Evolutionary conservation across 108 stramenopile species (phyloP).

Genomic region (Parmales sp.): DNA sequence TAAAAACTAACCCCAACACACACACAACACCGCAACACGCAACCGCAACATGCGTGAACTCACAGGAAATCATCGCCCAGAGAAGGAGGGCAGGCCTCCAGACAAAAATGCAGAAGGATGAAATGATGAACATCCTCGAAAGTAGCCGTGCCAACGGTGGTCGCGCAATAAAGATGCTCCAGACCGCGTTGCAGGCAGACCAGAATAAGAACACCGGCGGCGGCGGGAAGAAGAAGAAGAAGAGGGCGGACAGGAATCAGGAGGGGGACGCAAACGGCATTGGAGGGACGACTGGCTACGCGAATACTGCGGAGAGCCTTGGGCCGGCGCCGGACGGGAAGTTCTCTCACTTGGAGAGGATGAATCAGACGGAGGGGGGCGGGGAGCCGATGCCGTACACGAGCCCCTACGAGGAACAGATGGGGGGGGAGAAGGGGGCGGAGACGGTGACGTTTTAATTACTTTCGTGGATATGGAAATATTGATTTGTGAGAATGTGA

Average conservation of each 20-base stretch:
- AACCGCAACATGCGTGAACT: too few relatives aligned
- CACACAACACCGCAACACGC: too few relatives aligned
- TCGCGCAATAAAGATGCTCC: neutral
- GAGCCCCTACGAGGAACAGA: neutral
- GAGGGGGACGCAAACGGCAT: too few relatives aligned
- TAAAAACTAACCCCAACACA: too few relatives aligned
- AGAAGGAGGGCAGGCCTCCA: neutral
- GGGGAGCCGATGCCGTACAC: neutral
- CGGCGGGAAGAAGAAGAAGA: neutral
- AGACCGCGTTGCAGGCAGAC: neutral
- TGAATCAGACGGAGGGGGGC: neutral
- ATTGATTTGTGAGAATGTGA: too few relatives aligned
- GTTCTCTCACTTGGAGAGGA: neutral
- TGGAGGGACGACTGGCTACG: too few relatives aligned
- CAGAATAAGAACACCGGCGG: too few relatives aligned
- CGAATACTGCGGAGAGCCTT: too few relatives aligned
- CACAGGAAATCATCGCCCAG: slow-evolving; percentile 2
- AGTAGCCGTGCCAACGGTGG: neutral
- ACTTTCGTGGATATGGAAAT: too few relatives aligned
- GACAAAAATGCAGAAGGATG: slow-evolving; percentile 18
- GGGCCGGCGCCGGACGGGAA: too few relatives aligned
- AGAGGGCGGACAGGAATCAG: too few relatives aligned
- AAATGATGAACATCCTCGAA: slow-evolving; percentile 17
- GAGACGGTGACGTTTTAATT: slow-evolving; percentile 10
- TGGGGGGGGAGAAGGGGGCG: neutral